Conservation (phyloP, 805 yeast genomes). For the Kregervanrija fluxuum region DNA sequence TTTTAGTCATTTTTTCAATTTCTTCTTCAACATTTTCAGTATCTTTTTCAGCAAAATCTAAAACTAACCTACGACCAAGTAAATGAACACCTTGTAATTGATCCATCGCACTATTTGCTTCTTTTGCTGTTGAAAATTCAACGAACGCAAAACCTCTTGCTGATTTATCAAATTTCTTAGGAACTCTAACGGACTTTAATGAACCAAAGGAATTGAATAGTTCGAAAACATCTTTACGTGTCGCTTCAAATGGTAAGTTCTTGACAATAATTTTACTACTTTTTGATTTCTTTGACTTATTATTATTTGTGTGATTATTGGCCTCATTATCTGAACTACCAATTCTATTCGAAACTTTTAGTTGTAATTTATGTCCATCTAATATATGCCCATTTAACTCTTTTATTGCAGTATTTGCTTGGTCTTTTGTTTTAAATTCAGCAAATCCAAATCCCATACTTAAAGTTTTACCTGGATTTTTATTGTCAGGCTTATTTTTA, state of each 20-base stretch:
- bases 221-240: slow-evolving; percentile 87
- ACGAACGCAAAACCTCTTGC: slow-evolving; percentile 98
- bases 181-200: slow-evolving; percentile 89
- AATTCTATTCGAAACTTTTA: slow-evolving; percentile 77
- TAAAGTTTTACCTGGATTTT: slow-evolving; percentile 51
- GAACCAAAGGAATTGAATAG: slow-evolving; percentile 93
- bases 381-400: slow-evolving; percentile 69
- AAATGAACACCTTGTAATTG: slow-evolving; percentile 94
- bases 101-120: slow-evolving; percentile 91
- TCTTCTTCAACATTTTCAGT: slow-evolving; percentile 83
- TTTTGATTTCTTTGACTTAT: slow-evolving; percentile 30
- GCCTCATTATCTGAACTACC: slow-evolving; percentile 36
- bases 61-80: slow-evolving; percentile 87
- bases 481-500: slow-evolving; percentile 84
- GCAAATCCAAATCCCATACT: slow-evolving; percentile 99
- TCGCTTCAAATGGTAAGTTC: slow-evolving; percentile 94
- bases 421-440: slow-evolving; percentile 72
- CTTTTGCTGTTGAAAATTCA: slow-evolving; percentile 78
- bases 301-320: slow-evolving; percentile 13
- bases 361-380: slow-evolving; percentile 85
- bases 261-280: slow-evolving; percentile 85
- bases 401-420: slow-evolving; percentile 70
- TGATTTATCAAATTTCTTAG: slow-evolving; percentile 88
- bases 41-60: slow-evolving; percentile 85
- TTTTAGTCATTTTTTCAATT: slow-evolving; percentile 82